A percentile compares a stretch with the other conserved stretches of the same genome.
Conservation (phyloP, 2,329 filamentous ascomycete genomes). For the Verticillium alfalfae region DNA sequence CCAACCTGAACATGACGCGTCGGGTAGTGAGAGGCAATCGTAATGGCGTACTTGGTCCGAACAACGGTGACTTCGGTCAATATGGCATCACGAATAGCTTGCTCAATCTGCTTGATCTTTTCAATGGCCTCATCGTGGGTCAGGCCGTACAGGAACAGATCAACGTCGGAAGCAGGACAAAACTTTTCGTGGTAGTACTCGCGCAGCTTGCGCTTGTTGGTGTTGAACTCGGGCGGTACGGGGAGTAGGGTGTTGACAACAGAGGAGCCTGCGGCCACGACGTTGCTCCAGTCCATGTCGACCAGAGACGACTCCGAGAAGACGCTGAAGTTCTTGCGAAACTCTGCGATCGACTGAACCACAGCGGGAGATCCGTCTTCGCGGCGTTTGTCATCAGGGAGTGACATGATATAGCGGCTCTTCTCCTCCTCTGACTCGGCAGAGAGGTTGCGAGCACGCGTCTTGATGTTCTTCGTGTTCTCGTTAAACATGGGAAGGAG, state of each 20-base stretch:
- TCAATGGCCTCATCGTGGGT: slow-evolving; percentile 71
- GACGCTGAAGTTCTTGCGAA: slow-evolving; percentile 72
- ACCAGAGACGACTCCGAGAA: slow-evolving; percentile 75
- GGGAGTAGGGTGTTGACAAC: slow-evolving; percentile 76
- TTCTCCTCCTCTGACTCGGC: slow-evolving; percentile 55
- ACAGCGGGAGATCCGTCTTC: slow-evolving; percentile 59
- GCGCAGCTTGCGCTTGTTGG: slow-evolving; percentile 57
- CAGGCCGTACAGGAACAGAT: slow-evolving; percentile 78
- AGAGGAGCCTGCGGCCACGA: slow-evolving; percentile 75
- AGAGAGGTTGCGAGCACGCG: slow-evolving; percentile 55
- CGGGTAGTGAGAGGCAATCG: slow-evolving; percentile 78
- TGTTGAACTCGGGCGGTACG: slow-evolving; percentile 55
- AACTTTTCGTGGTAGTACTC: slow-evolving; percentile 79
- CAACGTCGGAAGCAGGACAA: slow-evolving; percentile 79
- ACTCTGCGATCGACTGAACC: slow-evolving; percentile 62
- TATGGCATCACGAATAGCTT: slow-evolving; percentile 68
- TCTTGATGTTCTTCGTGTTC: slow-evolving; percentile 50
- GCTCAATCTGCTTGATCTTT: slow-evolving; percentile 80
- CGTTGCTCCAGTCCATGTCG: slow-evolving; percentile 76
- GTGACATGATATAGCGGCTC: slow-evolving; percentile 64
- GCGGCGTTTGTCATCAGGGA: slow-evolving; percentile 57
- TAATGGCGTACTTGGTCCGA: slow-evolving; percentile 81
- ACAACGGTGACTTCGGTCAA: slow-evolving; percentile 80
- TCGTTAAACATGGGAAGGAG: slow-evolving; percentile 60
- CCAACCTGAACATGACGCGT: slow-evolving; percentile 67